phyloP scores from a whole-genome alignment of 2,329 filamentous ascomycete genomes.

The Sclerotinia spermophila region DNA sequence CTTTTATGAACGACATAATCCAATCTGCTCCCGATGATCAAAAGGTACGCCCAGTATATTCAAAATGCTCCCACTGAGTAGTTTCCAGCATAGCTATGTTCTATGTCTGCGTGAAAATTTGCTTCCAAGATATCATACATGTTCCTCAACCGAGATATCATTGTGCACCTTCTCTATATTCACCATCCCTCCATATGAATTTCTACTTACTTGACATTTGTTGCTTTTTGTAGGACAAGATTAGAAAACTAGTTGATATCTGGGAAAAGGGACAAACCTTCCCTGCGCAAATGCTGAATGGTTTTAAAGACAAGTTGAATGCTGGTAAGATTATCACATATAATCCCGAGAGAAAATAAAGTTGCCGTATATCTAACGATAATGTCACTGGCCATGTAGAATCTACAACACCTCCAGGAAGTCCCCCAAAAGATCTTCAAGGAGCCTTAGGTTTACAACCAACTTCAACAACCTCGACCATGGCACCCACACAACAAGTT shows the following conservation, averaged over 20 bases:
- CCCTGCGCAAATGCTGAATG: slow-evolving; percentile 70
- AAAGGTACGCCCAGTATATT: slow-evolving; percentile 71
- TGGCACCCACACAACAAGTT: slow-evolving; percentile 44
- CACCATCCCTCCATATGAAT: slow-evolving; percentile 26
- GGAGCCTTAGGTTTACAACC: slow-evolving; percentile 39
- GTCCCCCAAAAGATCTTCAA: slow-evolving; percentile 41
- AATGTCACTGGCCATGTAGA: slow-evolving; percentile 45
- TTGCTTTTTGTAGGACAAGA: slow-evolving; percentile 74
- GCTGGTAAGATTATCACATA: slow-evolving; percentile 56
- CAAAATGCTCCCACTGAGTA: slow-evolving; percentile 29
- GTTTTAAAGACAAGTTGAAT: slow-evolving; percentile 78
- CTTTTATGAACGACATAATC: slow-evolving; percentile 93
- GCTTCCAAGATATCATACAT: slow-evolving; percentile 25
- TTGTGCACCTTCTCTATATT: slow-evolving; percentile 16
- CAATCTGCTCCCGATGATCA: slow-evolving; percentile 85
- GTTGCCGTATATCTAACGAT: slow-evolving; percentile 39
- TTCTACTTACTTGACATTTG: slow-evolving; percentile 46
- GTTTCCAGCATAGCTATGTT: slow-evolving; percentile 19
- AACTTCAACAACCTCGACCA: slow-evolving; percentile 41
- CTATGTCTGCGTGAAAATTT: slow-evolving; percentile 27
- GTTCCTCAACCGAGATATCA: slow-evolving; percentile 17
- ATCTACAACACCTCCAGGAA: slow-evolving; percentile 70
- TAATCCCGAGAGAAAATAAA: slow-evolving; percentile 21
- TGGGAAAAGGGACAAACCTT: slow-evolving; percentile 97
- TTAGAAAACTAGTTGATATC: slow-evolving; percentile 91